A percentile compares a stretch with the other conserved stretches of the same genome.
phyloP scores from a whole-genome alignment of 805 yeast genomes.

The Blastobotrys chiropterorum region DNA sequence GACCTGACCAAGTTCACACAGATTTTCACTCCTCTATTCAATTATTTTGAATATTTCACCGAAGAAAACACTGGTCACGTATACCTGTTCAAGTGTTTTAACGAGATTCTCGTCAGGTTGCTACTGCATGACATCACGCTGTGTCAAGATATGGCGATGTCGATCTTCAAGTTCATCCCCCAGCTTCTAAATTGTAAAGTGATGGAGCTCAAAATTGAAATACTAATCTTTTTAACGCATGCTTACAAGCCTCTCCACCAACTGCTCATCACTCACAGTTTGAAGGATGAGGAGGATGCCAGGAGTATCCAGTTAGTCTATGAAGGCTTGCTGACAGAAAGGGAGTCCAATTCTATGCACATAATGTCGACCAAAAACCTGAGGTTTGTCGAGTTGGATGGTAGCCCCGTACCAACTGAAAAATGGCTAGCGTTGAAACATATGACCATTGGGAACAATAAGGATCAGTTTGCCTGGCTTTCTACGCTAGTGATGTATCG shows the following conservation, averaged over 20 bases:
- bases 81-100: not conserved
- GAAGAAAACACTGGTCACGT: conserved; percentile 1
- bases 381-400: not conserved
- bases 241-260: not conserved
- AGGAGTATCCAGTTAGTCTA: not conserved
- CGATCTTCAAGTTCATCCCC: not conserved
- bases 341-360: not conserved
- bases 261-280: not conserved
- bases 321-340: not conserved
- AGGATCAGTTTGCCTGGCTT: not conserved
- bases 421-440: not conserved
- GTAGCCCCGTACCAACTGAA: not conserved
- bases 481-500: not conserved
- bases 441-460: not conserved
- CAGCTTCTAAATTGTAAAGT: not conserved
- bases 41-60: not conserved
- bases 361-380: not conserved
- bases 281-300: not conserved
- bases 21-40: not conserved
- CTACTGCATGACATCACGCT: not conserved
- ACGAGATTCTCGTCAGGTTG: not conserved
- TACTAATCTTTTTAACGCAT: conserved; percentile 1
- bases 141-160: not conserved
- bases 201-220: not conserved
- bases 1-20: not conserved